Percentiles rank a stretch among this genome's conserved stretches.
These are phyloP conservation scores for Colletotrichum salicis DNA, from an alignment of 2,329 filamentous ascomycete species.

Conservation along the genomic window DNA sequence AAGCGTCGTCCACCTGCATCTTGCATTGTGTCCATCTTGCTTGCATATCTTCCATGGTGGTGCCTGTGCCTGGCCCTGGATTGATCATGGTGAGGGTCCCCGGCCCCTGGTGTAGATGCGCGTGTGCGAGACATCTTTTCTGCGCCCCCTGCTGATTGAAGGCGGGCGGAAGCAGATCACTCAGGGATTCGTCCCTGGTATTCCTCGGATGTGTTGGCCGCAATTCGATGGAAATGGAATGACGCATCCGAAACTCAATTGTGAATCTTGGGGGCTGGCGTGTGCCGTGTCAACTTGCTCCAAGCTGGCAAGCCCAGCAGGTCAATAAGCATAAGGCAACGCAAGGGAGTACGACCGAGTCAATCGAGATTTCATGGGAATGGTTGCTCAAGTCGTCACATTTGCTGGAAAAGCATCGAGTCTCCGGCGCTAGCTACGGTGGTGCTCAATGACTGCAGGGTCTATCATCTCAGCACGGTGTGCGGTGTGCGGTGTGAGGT, in stretches of 20 bases:
- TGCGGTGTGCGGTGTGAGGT: slow-evolving; percentile 9
- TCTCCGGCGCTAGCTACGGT: slow-evolving; percentile 13
- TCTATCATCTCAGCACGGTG: slow-evolving; percentile 7
- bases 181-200: slow-evolving; percentile 27
- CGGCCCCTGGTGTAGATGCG: slow-evolving; percentile 6
- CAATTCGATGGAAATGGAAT: slow-evolving; percentile 7
- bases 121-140: slow-evolving; percentile 6
- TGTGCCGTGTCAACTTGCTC: not conserved
- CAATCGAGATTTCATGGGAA: not conserved
- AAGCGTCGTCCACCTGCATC: slow-evolving; percentile 7
- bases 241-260: slow-evolving; percentile 9
- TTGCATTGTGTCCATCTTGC: slow-evolving; percentile 16
- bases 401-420: slow-evolving; percentile 5
- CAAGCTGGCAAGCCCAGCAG: not conserved
- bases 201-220: slow-evolving; percentile 12
- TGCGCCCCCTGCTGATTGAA: slow-evolving; percentile 22
- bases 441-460: not conserved
- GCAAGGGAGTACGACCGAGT: slow-evolving; percentile 1
- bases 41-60: not conserved
- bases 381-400: slow-evolving; percentile 6
- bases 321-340: not conserved
- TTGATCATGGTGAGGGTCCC: not conserved
- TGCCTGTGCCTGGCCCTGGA: not conserved
- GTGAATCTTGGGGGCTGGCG: not conserved
- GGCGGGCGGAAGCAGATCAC: slow-evolving; percentile 28